Conservation (phyloP, 345 rosid genomes). For the Streptanthus diversifolius region DNA sequence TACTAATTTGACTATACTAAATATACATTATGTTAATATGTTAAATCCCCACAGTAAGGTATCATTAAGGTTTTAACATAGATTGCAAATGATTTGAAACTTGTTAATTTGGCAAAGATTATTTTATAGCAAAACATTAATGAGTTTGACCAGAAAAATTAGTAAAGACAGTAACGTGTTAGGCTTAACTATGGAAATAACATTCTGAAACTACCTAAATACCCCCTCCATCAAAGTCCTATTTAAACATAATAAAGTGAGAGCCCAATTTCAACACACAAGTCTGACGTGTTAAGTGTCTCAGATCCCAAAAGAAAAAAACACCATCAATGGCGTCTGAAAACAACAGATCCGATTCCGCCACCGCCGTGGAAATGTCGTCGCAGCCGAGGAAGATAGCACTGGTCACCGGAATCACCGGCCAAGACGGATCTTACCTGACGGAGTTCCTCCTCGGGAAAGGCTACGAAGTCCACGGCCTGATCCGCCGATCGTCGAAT, state of each 20-base stretch:
- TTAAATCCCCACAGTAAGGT: background rate
- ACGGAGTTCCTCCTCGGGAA: constrained; percentile 71
- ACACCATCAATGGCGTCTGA: constrained; percentile 42
- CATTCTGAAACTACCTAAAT: too few relatives aligned
- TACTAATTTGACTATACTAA: background rate
- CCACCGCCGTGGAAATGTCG: constrained; percentile 14
- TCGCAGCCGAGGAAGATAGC: constrained; percentile 44
- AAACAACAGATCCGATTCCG: constrained; percentile 24
- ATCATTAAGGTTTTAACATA: background rate
- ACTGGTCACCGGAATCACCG: constrained; percentile 81
- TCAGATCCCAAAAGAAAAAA: constrained; percentile 15
- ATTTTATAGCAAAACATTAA: background rate
- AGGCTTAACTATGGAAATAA: background rate
- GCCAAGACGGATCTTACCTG: constrained; percentile 88
- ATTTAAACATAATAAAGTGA: constrained; percentile 16
- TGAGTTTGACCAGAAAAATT: constrained; percentile 2
- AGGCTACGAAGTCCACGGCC: constrained; percentile 79
- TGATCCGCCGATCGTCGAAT: constrained; percentile 89
- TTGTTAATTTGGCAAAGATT: background rate
- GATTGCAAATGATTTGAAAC: background rate
- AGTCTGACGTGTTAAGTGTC: background rate
- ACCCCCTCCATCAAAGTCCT: constrained; percentile 9
- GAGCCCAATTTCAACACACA: constrained; percentile 19
- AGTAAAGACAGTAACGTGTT: constrained; percentile 8
- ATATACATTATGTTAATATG: background rate